Conservation (phyloP, 2,329 filamentous ascomycete species). For the Monilinia fructicola region DNA sequence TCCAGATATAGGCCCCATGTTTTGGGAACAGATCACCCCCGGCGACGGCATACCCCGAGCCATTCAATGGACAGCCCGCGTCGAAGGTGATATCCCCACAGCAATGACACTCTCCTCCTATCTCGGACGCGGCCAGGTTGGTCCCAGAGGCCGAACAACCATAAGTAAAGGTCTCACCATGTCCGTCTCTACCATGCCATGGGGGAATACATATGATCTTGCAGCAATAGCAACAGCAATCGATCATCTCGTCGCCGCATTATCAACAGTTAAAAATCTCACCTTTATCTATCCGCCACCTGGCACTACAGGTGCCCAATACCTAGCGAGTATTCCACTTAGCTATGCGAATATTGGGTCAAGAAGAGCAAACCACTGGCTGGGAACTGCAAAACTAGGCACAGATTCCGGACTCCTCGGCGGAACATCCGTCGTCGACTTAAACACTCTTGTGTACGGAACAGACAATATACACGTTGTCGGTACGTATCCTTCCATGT, state of each 20-base stretch:
- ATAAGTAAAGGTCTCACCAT: conserved; percentile 59
- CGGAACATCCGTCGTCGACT: conserved; percentile 61
- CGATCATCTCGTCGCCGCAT: conserved; percentile 56
- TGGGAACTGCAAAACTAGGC: conserved; percentile 61
- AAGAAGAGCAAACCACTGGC: conserved; percentile 43
- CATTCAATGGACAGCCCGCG: conserved; percentile 65
- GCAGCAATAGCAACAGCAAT: conserved; percentile 64
- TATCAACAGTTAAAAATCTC: conserved; percentile 55
- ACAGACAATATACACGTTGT: conserved; percentile 69
- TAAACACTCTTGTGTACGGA: conserved; percentile 63
- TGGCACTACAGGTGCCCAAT: conserved; percentile 54
- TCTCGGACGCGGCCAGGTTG: conserved; percentile 61
- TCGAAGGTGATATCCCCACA: conserved; percentile 48
- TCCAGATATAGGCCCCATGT: conserved; percentile 63
- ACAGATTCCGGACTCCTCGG: conserved; percentile 47
- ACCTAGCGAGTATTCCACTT: conserved; percentile 50
- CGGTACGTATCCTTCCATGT: conserved; percentile 35
- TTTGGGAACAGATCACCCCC: conserved; percentile 58
- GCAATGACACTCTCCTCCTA: conserved; percentile 54
- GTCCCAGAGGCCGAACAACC: conserved; percentile 58
- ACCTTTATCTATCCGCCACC: conserved; percentile 56
- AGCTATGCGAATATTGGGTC: conserved; percentile 36
- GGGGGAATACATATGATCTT: conserved; percentile 54
- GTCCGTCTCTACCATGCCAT: conserved; percentile 56
- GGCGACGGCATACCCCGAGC: conserved; percentile 61